Percentiles rank a stretch among this genome's conserved stretches.
Evolutionary conservation across 2,329 filamentous ascomycete species (phyloP).

Genomic region (Claviceps monticola): DNA sequence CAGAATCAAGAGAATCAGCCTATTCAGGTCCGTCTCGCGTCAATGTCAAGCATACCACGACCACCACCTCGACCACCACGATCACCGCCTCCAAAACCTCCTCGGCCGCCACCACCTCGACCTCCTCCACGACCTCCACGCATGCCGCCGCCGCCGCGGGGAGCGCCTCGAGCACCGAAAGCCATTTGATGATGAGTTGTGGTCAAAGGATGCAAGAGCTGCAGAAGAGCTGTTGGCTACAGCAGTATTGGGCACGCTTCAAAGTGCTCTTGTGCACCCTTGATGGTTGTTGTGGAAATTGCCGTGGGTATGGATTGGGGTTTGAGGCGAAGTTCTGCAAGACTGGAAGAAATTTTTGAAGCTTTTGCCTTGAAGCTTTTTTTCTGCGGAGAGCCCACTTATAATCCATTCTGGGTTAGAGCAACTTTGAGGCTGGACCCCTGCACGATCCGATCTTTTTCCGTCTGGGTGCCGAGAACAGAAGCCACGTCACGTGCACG

Average conservation of each 20-base stretch:
- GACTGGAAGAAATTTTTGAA: conserved; percentile 26
- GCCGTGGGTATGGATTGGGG: background rate
- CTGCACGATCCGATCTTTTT: conserved; percentile 8
- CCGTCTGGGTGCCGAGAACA: background rate
- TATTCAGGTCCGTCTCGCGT: conserved; percentile 6
- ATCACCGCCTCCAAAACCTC: conserved; percentile 19
- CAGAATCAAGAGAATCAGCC: conserved; percentile 15
- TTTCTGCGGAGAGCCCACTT: conserved; percentile 9
- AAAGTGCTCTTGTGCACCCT: conserved; percentile 1
- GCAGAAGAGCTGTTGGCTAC: background rate
- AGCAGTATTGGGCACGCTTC: background rate
- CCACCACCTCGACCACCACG: conserved; percentile 23
- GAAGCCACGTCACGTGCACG: background rate
- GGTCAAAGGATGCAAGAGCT: background rate
- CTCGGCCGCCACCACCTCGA: conserved; percentile 15
- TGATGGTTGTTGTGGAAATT: conserved; percentile 9
- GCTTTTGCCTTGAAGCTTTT: conserved; percentile 15
- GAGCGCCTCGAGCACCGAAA: conserved; percentile 13
- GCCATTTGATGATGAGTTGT: conserved; percentile 12
- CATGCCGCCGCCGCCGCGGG: conserved; percentile 9
- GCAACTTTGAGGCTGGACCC: background rate
- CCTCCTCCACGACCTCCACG: conserved; percentile 13
- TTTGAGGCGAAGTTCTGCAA: conserved; percentile 1
- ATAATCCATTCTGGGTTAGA: conserved; percentile 8
- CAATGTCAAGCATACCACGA: conserved; percentile 9